Evolutionary conservation across 2,329 filamentous ascomycete genomes (phyloP).

Genomic region (Aspergillus caelatus): DNA sequence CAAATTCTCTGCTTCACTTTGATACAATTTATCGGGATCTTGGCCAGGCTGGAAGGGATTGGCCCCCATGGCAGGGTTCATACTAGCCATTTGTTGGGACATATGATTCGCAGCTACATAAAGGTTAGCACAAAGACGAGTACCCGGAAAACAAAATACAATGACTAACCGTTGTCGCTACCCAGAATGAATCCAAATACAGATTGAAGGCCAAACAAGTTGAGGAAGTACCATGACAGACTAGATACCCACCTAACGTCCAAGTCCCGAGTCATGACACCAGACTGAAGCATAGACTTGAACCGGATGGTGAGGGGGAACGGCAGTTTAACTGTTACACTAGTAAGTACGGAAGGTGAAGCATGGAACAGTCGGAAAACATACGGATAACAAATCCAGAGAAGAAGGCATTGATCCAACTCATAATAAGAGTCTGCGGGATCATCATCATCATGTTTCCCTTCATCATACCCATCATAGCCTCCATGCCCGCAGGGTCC

Average conservation of each 20-base stretch:
- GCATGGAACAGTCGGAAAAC: slow-evolving; percentile 33
- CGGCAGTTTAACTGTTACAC: slow-evolving; percentile 77
- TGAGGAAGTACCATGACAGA: slow-evolving; percentile 98
- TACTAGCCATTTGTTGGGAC: slow-evolving; percentile 77
- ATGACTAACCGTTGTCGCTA: slow-evolving; percentile 82
- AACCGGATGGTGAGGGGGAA: slow-evolving; percentile 98
- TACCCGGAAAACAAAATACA: slow-evolving; percentile 1
- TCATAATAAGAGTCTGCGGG: slow-evolving; percentile 98
- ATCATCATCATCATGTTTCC: slow-evolving; percentile 99
- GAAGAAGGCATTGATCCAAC: slow-evolving; percentile 99
- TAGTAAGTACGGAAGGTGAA: not conserved
- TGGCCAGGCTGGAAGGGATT: slow-evolving; percentile 89
- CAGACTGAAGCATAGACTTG: slow-evolving; percentile 98
- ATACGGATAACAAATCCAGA: slow-evolving; percentile 95
- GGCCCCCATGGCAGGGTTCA: slow-evolving; percentile 66
- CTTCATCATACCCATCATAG: slow-evolving; percentile 99
- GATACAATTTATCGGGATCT: slow-evolving; percentile 94
- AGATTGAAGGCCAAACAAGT: slow-evolving; percentile 92
- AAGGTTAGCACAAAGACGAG: not conserved
- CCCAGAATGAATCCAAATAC: slow-evolving; percentile 97
- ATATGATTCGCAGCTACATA: slow-evolving; percentile 84
- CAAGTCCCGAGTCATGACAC: slow-evolving; percentile 92
- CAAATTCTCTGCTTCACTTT: slow-evolving; percentile 89
- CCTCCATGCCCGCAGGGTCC: slow-evolving; percentile 95
- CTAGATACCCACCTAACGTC: slow-evolving; percentile 98